Base-by-base conservation (phyloP, 176 grass and related monocot genomes). In the Areca catechu region DNA sequence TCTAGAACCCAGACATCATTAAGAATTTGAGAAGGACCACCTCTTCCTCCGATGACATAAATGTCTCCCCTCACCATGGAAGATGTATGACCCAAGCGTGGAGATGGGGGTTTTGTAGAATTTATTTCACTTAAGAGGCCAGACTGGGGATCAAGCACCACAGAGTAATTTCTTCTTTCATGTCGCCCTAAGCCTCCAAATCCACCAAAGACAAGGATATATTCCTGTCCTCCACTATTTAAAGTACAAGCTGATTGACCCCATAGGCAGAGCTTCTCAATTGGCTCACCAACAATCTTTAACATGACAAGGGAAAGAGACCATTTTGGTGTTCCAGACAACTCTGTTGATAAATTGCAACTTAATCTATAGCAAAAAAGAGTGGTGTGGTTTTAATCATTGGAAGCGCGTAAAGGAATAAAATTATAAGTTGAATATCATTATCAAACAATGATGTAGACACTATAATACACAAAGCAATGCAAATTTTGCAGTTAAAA, bases 101-200 rank as follows among this genome's bases (percentile, higher is more conserved):
- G 74, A 55, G 83, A 79, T 74, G 92, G 92, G 56, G 77, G 53
- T 16, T 27, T 67, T 17, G 68, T 64, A 64, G 61, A 55, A 30
- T 75, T 64, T 70, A 87, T 68, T 87, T 83, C 80, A 34, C 51
- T 74, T 71, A 96, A 62, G 15, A 71, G 60, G 56, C 92, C 71
- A 37, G 77, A 87, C 50, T 73, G 68, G 16, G 73, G 77, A 61
- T 96, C 75, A 56, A 96, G 77, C 49, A 75, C 15, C 59, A 96
- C 77, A 29, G 75, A 83, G 60, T 73, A 79, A 57, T 80, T 82
- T 68, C 83, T 81, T 79, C 92, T 78, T 49, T 86, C 66, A 79
- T 96, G 92, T 22, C 86, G 81, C 49, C 92, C 86, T 67, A 75
- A 74, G 69, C 92, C 86, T 79, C 92, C 92, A 75, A 96, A 96